A percentile compares a stretch with the other conserved stretches of the same genome.
Evolutionary conservation across 176 grass and related monocot genomes (phyloP).

Genomic region (Lolium rigidum): DNA sequence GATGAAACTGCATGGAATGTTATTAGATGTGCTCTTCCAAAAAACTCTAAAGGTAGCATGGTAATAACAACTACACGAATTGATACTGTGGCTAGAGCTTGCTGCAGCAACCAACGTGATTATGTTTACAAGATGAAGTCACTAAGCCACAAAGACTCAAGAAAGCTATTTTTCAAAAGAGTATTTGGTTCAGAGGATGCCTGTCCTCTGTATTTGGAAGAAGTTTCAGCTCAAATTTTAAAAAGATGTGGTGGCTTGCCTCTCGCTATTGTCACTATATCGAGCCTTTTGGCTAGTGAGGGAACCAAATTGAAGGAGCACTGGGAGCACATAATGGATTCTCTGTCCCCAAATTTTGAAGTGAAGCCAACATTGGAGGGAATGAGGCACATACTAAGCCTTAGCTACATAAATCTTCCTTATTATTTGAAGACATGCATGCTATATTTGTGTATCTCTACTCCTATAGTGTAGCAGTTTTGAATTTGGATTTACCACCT

Average conservation of each 20-base stretch:
- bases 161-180: background rate
- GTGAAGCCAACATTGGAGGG: background rate
- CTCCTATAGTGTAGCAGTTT: no score
- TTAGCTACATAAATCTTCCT: constrained; percentile 23
- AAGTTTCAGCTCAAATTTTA: constrained; percentile 2
- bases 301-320: background rate
- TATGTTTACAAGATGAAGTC: constrained; percentile 23
- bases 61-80: constrained; percentile 5
- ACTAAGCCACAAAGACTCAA: background rate
- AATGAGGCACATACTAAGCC: background rate
- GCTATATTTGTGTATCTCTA: constrained; percentile 20
- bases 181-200: constrained; percentile 3
- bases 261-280: constrained; percentile 15
- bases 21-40: constrained; percentile 1
- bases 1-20: constrained; percentile 25
- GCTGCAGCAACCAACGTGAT: background rate
- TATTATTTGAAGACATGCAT: constrained; percentile 5
- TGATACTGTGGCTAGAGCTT: constrained; percentile 9
- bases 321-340: background rate
- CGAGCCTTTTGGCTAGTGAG: background rate
- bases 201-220: background rate
- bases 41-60: background rate
- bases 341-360: background rate
- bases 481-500: no score
- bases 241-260: background rate